Base-by-base conservation (phyloP, 192 early-diverging fungal genomes). In the Chytriomyces sp. region DNA sequence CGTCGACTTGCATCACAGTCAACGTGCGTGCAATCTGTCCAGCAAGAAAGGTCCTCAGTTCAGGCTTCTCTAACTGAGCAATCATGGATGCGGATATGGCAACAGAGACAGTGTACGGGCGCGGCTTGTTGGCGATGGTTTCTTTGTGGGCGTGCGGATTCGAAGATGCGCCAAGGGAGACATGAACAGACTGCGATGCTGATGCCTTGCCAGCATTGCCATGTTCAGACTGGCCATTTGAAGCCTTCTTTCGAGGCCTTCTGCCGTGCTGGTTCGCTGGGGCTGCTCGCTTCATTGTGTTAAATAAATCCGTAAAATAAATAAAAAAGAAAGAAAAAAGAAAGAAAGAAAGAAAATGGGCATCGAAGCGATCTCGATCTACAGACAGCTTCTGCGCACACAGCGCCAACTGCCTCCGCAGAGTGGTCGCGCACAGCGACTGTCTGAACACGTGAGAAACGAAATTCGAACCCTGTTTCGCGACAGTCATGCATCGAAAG, bases 11-110 rank as follows among this genome's bases (percentile, higher is more conserved):
- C 70, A 85, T 86, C 44, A 92, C 75, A 24, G 86, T 81, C 23
- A 87, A 81, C 4, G 84, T 77, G 60, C 91, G 85, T 20, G 86
- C 90, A 43, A 92, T 86, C 83, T 92, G 89, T 62, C 91, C 91
- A 8, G 89, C 91, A n/a, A 91, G 79, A 72, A 89, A 89, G 2
- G 91, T 92, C 73, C 89, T 86, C 61, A 92, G 71, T 69, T 92
- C 91, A 35, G 86, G 75, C 0, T 87, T 89, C 50, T 88, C 85
- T 35, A 89, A 84, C 67, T 85, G 85, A 49, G 89, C 89, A 46
- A 92, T 80, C 45, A 92, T 89, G 11, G 87, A 90, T 28, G 87
- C 85, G 9, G 91, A 90, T 43, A 92, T 76, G 10, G 91, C 91
- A 35, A 92, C 77, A 57, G 87, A 88, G 23, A 91, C 87, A 0